phyloP scores from a whole-genome alignment of 139 green algal genomes.

The Eudorina sp. region DNA sequence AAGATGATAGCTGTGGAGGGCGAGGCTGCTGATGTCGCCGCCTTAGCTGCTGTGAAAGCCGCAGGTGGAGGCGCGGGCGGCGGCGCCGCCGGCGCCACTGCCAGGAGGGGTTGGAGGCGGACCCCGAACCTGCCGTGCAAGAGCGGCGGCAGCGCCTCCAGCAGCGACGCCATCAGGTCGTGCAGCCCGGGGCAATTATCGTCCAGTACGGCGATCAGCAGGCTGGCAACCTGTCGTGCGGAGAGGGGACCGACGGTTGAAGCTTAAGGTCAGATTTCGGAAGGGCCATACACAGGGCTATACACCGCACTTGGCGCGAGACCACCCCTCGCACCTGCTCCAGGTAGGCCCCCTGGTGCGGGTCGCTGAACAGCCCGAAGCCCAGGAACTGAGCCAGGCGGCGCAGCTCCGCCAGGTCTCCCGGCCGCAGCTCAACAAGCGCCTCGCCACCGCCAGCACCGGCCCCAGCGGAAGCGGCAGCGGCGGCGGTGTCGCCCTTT shows the following conservation, averaged over 20 bases:
- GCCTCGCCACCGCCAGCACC: background rate
- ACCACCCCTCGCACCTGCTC: background rate
- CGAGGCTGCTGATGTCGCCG: background rate
- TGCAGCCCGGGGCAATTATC: background rate
- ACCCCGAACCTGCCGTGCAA: background rate
- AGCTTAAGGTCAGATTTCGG: too few relatives aligned
- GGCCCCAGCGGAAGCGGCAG: too few relatives aligned
- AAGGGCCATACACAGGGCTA: too few relatives aligned
- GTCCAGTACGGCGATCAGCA: background rate
- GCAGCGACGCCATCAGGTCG: background rate
- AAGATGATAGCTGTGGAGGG: background rate
- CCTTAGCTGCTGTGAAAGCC: background rate
- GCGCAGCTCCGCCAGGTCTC: constrained; percentile 10
- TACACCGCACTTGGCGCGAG: too few relatives aligned
- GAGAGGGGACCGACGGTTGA: too few relatives aligned
- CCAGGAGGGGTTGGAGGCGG: constrained; percentile 8
- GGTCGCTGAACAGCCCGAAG: constrained; percentile 23
- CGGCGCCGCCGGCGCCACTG: background rate
- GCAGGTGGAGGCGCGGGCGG: background rate
- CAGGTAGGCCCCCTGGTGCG: background rate
- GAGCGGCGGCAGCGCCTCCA: constrained; percentile 7
- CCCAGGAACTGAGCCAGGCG: constrained; percentile 28
- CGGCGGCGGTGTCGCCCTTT: too few relatives aligned
- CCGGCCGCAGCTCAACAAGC: background rate
- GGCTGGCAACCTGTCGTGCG: background rate